A percentile compares a stretch with the other conserved stretches of the same genome.
phyloP scores from a whole-genome alignment of 1,284 basidiomycete genomes.

The Trametes polyzona region DNA sequence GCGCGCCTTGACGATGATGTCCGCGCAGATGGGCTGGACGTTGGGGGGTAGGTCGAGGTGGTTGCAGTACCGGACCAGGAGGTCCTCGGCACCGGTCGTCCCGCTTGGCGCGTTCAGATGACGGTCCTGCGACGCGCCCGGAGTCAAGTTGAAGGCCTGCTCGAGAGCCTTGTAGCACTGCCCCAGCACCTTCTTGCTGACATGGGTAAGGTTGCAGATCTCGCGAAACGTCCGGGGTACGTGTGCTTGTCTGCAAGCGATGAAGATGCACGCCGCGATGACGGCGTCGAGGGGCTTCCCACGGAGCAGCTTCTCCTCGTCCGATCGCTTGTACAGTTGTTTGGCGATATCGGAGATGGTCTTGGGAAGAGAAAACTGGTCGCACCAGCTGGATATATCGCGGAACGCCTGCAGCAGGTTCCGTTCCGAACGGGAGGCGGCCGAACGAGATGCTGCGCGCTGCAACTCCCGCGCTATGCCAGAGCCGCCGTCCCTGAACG shows the following conservation, averaged over 20 bases:
- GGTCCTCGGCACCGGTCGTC: conserved; percentile 76
- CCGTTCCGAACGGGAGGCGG: conserved; percentile 79
- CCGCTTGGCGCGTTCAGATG: conserved; percentile 43
- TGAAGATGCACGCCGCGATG: conserved; percentile 98
- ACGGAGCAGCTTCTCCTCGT: conserved; percentile 92
- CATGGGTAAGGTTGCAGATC: conserved; percentile 91
- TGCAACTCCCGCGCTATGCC: conserved; percentile 93
- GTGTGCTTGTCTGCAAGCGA: conserved; percentile 93
- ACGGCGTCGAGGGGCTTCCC: conserved; percentile 93
- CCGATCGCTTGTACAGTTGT: conserved; percentile 95
- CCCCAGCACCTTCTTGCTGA: conserved; percentile 94
- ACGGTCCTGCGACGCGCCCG: conserved; percentile 57
- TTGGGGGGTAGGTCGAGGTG: conserved; percentile 87
- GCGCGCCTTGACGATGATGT: conserved; percentile 84
- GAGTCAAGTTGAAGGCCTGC: conserved; percentile 87
- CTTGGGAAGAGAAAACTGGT: conserved; percentile 93
- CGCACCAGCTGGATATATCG: conserved; percentile 92
- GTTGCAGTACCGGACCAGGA: conserved; percentile 94
- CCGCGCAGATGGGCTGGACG: conserved; percentile 82
- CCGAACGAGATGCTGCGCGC: conserved; percentile 83
- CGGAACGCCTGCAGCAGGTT: conserved; percentile 88
- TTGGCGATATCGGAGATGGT: conserved; percentile 96
- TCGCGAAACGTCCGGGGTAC: conserved; percentile 96
- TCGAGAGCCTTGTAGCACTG: conserved; percentile 95
- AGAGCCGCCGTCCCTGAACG: conserved; percentile 92